phyloP scores from a whole-genome alignment of 345 rosid species.

The Sonneratia caseolaris region DNA sequence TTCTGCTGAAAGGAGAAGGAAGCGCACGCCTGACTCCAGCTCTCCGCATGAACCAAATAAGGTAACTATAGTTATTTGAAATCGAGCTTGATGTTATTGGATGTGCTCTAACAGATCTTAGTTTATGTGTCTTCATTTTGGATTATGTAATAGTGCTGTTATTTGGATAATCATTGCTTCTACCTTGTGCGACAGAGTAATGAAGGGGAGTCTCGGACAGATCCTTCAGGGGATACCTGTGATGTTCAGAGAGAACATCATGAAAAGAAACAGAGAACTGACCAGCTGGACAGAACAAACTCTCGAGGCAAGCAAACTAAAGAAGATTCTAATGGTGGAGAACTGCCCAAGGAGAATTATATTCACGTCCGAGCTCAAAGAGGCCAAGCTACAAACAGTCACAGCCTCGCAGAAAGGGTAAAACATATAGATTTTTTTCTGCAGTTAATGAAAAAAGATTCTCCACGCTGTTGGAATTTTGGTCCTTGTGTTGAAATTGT shows the following conservation, averaged over 20 bases:
- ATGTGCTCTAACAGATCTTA: neutral
- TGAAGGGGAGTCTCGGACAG: constrained; percentile 39
- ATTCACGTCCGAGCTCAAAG: constrained; percentile 90
- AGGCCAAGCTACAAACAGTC: constrained; percentile 97
- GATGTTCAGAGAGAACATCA: constrained; percentile 33
- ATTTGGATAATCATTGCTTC: neutral
- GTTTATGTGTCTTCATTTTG: neutral
- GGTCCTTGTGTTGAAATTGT: neutral
- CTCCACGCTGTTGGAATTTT: neutral
- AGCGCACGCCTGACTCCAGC: constrained; percentile 31
- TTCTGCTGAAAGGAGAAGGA: constrained; percentile 48
- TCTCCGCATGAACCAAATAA: constrained; percentile 35
- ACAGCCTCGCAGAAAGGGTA: constrained; percentile 97
- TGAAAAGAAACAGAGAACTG: constrained; percentile 54
- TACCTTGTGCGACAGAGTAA: constrained; percentile 28
- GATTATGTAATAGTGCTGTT: neutral
- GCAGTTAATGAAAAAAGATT: neutral
- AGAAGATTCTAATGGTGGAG: constrained; percentile 53
- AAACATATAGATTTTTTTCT: constrained; percentile 9
- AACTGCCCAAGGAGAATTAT: constrained; percentile 67
- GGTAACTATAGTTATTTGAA: constrained; percentile 26
- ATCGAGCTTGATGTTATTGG: neutral
- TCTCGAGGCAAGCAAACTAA: constrained; percentile 48
- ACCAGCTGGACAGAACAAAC: constrained; percentile 31
- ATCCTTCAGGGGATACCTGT: constrained; percentile 34